Base-by-base conservation (phyloP, 768 basidiomycete species). In the Austroboletus festivus region DNA sequence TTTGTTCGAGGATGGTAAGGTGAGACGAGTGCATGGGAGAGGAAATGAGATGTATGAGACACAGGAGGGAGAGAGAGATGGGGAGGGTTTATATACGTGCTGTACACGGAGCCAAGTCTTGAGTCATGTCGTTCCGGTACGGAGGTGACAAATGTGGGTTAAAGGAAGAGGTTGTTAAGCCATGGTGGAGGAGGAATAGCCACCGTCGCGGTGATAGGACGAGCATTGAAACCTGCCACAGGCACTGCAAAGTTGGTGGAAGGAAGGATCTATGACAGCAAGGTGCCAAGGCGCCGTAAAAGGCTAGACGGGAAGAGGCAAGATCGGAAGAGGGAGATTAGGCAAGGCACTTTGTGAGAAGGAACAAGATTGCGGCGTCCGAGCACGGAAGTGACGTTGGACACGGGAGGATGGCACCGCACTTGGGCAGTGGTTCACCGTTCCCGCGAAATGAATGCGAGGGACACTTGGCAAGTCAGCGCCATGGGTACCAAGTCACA, bases 1-100 rank as follows among this genome's bases (percentile, higher is more conserved):
- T 79, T 39, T 75, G 68, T 49, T 84, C 74, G 52, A 88, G 76
- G 54, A 85, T 71, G 28, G 82, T 77, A 21, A 89, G 78, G 63
- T 88, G 86, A 28, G 82, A 78, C 34, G 63, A 37, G 42, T 49
- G 16, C 65, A 67, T 67, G 54, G 35, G 54, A 39, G 12, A 13
- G 31, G 12, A 28, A 12, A 28, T 28, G 46, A 46, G 46, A 51
- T 45, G 37, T 15, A 26, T 44, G 39, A 40, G 45, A 24, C 2
- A 52, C 42, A 56, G 50, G 38, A 28, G 26, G 16, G 33, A 34
- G 33, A 34, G 16, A 13, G 33, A n/a, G 12, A 35, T 35, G 35
- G 12, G 4, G 35, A 18, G 35, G 5, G 4, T 18, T 67, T 67
- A 69, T 68, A 67, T 56, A 41, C 43, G 49, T 68, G 63, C 65